Evolutionary conservation across 2,329 filamentous ascomycete genomes (phyloP).

Genomic region (Neobulgaria alba): DNA sequence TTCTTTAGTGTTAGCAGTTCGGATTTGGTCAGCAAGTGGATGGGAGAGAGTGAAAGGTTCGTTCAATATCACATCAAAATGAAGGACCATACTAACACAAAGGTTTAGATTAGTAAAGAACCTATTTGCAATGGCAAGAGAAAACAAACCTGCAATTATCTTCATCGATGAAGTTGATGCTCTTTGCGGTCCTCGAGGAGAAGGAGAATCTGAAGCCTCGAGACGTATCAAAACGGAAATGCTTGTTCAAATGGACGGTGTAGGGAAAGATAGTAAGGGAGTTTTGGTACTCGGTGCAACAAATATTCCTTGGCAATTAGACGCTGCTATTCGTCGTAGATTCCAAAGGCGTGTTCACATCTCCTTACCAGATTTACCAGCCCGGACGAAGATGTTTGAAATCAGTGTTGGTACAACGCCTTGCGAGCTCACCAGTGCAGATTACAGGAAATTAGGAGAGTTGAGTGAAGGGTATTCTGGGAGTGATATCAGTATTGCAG

Average conservation of each 20-base stretch:
- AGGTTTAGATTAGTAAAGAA: slow-evolving; percentile 67
- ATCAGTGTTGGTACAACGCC: slow-evolving; percentile 89
- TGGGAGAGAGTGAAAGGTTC: slow-evolving; percentile 97
- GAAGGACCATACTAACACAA: slow-evolving; percentile 7
- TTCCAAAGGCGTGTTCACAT: slow-evolving; percentile 97
- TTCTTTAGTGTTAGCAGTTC: slow-evolving; percentile 98
- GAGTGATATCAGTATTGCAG: slow-evolving; percentile 90
- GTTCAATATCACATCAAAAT: too few relatives aligned
- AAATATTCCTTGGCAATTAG: slow-evolving; percentile 98
- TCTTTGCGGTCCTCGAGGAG: slow-evolving; percentile 81
- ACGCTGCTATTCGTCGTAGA: slow-evolving; percentile 87
- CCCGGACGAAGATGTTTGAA: slow-evolving; percentile 75
- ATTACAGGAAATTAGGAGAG: slow-evolving; percentile 72
- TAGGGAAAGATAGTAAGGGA: slow-evolving; percentile 88
- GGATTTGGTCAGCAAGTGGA: slow-evolving; percentile 98
- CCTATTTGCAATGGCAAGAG: slow-evolving; percentile 93
- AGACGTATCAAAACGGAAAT: slow-evolving; percentile 97
- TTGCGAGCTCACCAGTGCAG: slow-evolving; percentile 67
- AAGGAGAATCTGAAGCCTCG: slow-evolving; percentile 96
- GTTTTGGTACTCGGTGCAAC: slow-evolving; percentile 93
- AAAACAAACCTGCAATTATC: slow-evolving; percentile 97
- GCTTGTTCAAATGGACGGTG: slow-evolving; percentile 98
- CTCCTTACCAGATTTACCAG: slow-evolving; percentile 76
- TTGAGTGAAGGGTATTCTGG: slow-evolving; percentile 91
- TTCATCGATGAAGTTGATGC: slow-evolving; percentile 99